These are phyloP conservation scores for Aspergillus mulundensis DNA, from an alignment of 495 filamentous ascomycete genomes.

Conservation along the genomic window DNA sequence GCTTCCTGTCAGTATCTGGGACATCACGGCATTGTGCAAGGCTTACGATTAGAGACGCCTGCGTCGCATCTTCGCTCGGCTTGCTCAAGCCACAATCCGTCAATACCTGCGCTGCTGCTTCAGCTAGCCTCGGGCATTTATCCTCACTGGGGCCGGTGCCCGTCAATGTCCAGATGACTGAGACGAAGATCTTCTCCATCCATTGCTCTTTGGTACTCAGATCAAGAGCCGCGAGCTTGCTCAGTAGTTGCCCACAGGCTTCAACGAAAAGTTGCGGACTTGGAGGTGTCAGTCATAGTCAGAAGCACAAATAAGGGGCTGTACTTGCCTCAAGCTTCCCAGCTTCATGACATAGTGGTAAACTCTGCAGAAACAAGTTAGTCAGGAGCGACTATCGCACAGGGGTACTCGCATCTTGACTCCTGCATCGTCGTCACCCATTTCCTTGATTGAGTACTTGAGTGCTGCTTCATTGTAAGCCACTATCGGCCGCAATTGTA, in stretches of 20 bases:
- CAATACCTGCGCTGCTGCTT: slow-evolving; percentile 37
- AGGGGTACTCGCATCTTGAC: slow-evolving; percentile 3
- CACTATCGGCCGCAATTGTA: background rate
- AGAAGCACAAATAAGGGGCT: background rate
- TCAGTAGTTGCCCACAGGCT: slow-evolving; percentile 54
- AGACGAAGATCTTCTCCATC: slow-evolving; percentile 62
- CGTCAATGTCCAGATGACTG: slow-evolving; percentile 55
- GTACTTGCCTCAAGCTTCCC: slow-evolving; percentile 31
- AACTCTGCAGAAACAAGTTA: slow-evolving; percentile 35
- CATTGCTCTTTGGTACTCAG: slow-evolving; percentile 38
- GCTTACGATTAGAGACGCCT: slow-evolving; percentile 67
- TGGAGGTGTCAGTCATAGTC: background rate
- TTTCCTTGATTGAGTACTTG: background rate
- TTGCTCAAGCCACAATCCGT: slow-evolving; percentile 24
- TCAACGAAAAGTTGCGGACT: slow-evolving; percentile 44
- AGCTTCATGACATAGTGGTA: slow-evolving; percentile 67
- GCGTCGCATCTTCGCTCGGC: slow-evolving; percentile 54
- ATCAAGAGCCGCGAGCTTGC: slow-evolving; percentile 35
- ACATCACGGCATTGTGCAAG: background rate
- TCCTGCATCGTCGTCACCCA: background rate
- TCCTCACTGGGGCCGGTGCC: slow-evolving; percentile 20
- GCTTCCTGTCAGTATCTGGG: slow-evolving; percentile 15
- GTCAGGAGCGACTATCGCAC: background rate
- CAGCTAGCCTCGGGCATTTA: slow-evolving; percentile 26
- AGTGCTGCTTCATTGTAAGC: slow-evolving; percentile 3